Conservation (phyloP, 2,329 filamentous ascomycete genomes). For the Coniochaeta prunicola region DNA sequence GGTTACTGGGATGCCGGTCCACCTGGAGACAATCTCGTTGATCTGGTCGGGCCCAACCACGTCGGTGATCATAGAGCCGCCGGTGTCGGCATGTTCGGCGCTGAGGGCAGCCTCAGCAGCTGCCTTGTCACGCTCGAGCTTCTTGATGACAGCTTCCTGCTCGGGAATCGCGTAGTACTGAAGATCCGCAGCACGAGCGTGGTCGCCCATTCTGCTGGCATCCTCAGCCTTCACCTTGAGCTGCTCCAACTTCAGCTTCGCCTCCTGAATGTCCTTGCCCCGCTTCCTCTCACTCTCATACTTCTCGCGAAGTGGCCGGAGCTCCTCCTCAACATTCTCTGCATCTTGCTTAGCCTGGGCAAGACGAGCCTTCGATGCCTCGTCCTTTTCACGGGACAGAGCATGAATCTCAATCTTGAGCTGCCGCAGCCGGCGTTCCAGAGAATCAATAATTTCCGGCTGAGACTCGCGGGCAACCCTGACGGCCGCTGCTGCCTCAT, state of each 20-base stretch:
- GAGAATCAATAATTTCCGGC: constrained; percentile 88
- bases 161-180: constrained; percentile 98
- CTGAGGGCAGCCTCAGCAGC: constrained; percentile 67
- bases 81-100: constrained; percentile 45
- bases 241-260: constrained; percentile 89
- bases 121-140: constrained; percentile 73
- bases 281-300: constrained; percentile 91
- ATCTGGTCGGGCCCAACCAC: constrained; percentile 95
- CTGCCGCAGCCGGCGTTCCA: constrained; percentile 85
- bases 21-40: constrained; percentile 94
- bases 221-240: constrained; percentile 90
- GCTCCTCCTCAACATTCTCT: constrained; percentile 88
- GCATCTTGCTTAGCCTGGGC: constrained; percentile 81
- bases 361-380: constrained; percentile 79
- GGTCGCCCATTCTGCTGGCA: constrained; percentile 79
- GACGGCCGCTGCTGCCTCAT: constrained; percentile 95
- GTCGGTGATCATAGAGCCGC: constrained; percentile 77
- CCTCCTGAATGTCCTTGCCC: constrained; percentile 85
- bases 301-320: constrained; percentile 86
- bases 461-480: constrained; percentile 93
- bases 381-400: constrained; percentile 86
- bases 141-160: constrained; percentile 71
- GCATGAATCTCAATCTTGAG: constrained; percentile 97
- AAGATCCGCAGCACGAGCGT: constrained; percentile 82
- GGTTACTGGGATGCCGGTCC: constrained; percentile 98